A percentile compares a stretch with the other conserved stretches of the same genome.
phyloP scores from a whole-genome alignment of 2,329 filamentous ascomycete genomes.

The Tolypocladium ovalisporum region DNA sequence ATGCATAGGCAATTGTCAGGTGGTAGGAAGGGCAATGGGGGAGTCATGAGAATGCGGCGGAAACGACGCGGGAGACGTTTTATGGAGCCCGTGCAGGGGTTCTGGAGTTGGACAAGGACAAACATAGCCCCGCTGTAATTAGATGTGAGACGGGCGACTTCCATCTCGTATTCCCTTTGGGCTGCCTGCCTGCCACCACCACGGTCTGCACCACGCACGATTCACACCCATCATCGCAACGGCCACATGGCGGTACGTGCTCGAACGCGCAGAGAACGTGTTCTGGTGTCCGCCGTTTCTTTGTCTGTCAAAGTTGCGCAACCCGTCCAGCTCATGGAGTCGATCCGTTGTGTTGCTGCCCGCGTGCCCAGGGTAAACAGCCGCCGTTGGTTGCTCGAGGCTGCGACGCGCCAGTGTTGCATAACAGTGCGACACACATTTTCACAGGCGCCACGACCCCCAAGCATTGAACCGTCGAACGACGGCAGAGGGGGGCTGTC shows the following conservation, averaged over 20 bases:
- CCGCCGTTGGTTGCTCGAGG: background rate
- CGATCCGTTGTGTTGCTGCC: background rate
- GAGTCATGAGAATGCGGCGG: background rate
- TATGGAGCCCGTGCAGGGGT: background rate
- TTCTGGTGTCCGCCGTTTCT: background rate
- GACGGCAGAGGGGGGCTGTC: background rate
- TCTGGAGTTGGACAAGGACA: background rate
- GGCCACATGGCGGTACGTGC: background rate
- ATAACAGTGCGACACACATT: background rate
- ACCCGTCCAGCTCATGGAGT: background rate
- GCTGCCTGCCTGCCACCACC: background rate
- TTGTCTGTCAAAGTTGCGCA: background rate
- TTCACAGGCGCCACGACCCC: background rate
- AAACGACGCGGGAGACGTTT: background rate
- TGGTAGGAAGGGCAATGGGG: background rate
- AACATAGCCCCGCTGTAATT: background rate
- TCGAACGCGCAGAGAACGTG: background rate
- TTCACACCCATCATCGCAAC: background rate
- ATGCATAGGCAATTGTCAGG: background rate
- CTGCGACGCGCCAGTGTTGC: background rate
- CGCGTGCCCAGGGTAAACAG: background rate
- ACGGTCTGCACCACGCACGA: background rate
- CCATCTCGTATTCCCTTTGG: background rate
- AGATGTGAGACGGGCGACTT: background rate
- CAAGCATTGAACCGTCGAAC: background rate